Percentiles rank a stretch among this genome's conserved stretches.
phyloP scores from a whole-genome alignment of 108 stramenopile species.

The Parietichytrium sp. region DNA sequence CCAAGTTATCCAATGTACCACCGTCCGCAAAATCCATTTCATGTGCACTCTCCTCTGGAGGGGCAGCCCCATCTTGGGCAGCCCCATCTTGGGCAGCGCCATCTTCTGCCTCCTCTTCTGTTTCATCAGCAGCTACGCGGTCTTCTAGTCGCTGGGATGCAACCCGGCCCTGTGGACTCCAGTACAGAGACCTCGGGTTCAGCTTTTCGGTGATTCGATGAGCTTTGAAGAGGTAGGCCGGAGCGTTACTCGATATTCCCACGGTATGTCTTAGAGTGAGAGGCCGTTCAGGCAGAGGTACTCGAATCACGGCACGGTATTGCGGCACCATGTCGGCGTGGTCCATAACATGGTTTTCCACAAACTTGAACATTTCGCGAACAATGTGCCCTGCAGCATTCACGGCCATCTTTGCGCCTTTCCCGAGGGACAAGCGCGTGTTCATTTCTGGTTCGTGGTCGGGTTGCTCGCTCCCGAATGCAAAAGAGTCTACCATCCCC shows the following conservation, averaged over 20 bases:
- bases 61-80: not conserved
- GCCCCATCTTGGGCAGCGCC: too few relatives aligned
- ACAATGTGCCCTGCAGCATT: not conserved
- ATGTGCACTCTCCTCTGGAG: not conserved
- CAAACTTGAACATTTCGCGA: not conserved
- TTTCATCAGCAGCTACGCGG: too few relatives aligned
- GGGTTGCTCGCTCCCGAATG: not conserved
- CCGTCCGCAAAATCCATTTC: slow-evolving; percentile 38
- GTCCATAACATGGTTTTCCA: slow-evolving; percentile 36
- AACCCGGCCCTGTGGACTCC: not conserved
- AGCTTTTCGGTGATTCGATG: not conserved
- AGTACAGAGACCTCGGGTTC: slow-evolving; percentile 7
- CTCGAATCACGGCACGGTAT: slow-evolving; percentile 1
- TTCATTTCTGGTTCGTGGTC: not conserved
- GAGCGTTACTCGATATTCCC: slow-evolving; percentile 23
- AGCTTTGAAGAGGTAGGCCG: not conserved
- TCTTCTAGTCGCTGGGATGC: too few relatives aligned
- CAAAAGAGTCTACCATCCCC: slow-evolving; percentile 15
- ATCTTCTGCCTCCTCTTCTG: too few relatives aligned
- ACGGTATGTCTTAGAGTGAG: not conserved
- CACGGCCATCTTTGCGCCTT: not conserved
- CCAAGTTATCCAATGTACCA: not conserved
- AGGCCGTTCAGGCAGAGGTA: not conserved
- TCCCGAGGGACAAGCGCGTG: not conserved
- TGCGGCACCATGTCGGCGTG: not conserved